Evolutionary conservation across 140 eudicot genomes (phyloP), one percentile per base, ranked within the genome.

Genomic region (Anethum foeniculum): DNA sequence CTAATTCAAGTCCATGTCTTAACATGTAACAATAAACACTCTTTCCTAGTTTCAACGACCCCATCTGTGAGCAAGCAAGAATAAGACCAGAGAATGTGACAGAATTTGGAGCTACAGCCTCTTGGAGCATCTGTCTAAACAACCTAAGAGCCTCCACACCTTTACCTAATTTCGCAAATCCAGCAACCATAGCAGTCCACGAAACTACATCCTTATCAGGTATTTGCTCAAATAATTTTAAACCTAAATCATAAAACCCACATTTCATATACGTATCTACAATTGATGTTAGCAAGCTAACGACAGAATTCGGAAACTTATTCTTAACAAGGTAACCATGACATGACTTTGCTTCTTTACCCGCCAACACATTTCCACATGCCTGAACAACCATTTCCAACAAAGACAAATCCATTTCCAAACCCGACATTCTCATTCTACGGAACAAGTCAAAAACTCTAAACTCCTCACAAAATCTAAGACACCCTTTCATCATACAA

Each of bases 161-260:
- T 77, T 54, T 71, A 51, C 85, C 81, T 38, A 52, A 13, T 68
- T 68, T 77, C 12, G 79, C 64, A 52, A 47, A 77, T 62, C 85
- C 82, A 48, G 71, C 58, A 82, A 82, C 71, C 77, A 77, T 49
- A 4, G 78, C 79, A 77, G 47, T 82, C 85, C 85, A 82, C 39
- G 73, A 51, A 68, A 82, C 82, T 10, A 82, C 78, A 69, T 82
- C 85, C 56, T 78, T 82, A 47, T 67, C 76, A 4, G 46, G 73
- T 69, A 51, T 76, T 49, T 77, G 64, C 30, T 78, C 85, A 19
- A 82, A 82, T 47, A 82, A 51, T 52, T 27, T 67, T 21, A 68
- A 51, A 32, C 38, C 73, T 18, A 49, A 34, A 48, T 82, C 74
- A 68, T 36, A 51, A 13, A 77, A 77, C 25, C 85, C 85, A 43